Evolutionary conservation across 2,329 filamentous ascomycete genomes (phyloP), one percentile per base, ranked within the genome.

Genomic region (Penicillium sp.): DNA sequence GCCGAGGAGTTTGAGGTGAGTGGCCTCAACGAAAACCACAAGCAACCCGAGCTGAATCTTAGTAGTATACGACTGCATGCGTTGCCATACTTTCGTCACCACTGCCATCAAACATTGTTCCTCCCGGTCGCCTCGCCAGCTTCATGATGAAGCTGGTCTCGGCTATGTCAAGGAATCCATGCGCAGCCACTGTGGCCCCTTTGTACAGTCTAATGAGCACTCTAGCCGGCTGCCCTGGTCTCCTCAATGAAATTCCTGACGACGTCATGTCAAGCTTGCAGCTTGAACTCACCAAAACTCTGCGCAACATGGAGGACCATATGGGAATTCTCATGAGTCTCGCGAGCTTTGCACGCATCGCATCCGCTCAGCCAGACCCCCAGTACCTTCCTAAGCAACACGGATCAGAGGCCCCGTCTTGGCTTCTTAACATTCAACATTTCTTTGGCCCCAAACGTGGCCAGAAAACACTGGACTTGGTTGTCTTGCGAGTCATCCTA

Each of bases 281-380:
- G 55, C 36, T 60, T 2, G 70, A 72, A 56, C 68, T 71, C 16
- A 75, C 67, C 19, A 74, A 70, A 45, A 71, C 65, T 4, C 50
- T 75, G n/a, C 70, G 70, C 26, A 74, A 74, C 47, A 56, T 75
- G 21, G 69, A 74, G 39, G 69, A 76, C 44, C 71, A 74, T 18
- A 67, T 75, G 65, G 72, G 68, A 6, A 76, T 71, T 31, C 62
- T 77, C 5, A 57, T 76, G n/a, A 76, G 73, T 36, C 66, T 77
- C n/a, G 73, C 73, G 11, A 73, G 69, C 0, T 73, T 76, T 54
- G 70, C 73, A 4, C 69, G 65, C 3, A 67, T 77, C 18, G 59
- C 67, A 44, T 65, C 64, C 5, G 55, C 63, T 8, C 54, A 56
- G 47, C 40, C 33, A 10, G 11, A 45, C 23, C 31, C 24, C 10